A percentile compares a stretch with the other conserved stretches of the same genome.
phyloP scores from a whole-genome alignment of 2,329 filamentous ascomycete genomes.

The Fusarium solani-melongenae region DNA sequence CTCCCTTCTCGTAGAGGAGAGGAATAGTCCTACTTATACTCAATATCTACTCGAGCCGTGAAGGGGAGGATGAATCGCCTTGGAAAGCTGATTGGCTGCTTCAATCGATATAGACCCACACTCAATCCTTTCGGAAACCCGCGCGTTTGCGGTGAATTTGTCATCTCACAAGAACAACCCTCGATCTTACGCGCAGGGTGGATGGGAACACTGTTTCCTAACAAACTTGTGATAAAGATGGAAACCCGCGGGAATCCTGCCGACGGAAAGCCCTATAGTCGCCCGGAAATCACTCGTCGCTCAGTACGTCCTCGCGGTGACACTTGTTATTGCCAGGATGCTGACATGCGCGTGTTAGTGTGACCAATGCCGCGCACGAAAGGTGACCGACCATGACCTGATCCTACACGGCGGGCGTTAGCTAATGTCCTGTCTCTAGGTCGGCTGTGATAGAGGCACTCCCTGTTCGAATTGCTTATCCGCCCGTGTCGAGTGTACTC shows the following conservation, averaged over 20 bases:
- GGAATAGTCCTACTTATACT: background rate
- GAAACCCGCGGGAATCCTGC: slow-evolving; percentile 18
- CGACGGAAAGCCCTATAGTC: background rate
- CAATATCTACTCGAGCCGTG: background rate
- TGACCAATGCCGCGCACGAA: slow-evolving; percentile 39
- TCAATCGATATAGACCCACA: background rate
- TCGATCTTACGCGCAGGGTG: background rate
- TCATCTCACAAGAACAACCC: background rate
- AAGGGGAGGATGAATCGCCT: background rate
- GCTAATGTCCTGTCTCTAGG: background rate
- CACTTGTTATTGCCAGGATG: too few relatives aligned
- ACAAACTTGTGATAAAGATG: background rate
- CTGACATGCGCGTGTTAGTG: slow-evolving; percentile 24
- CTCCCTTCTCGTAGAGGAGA: background rate
- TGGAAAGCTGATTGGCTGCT: background rate
- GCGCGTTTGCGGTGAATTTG: slow-evolving; percentile 30
- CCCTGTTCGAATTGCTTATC: slow-evolving; percentile 48
- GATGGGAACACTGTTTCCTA: background rate
- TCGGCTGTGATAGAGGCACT: slow-evolving; percentile 33
- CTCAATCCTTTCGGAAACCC: slow-evolving; percentile 19
- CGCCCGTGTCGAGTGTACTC: slow-evolving; percentile 47
- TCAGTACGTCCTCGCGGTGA: slow-evolving; percentile 11
- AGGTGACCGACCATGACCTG: slow-evolving; percentile 5
- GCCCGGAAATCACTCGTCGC: slow-evolving; percentile 26
- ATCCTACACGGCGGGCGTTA: background rate